Percentiles rank a stretch among this genome's conserved stretches.
Conservation (phyloP, 2,329 filamentous ascomycete genomes). For the Aspergillus sclerotialis region DNA sequence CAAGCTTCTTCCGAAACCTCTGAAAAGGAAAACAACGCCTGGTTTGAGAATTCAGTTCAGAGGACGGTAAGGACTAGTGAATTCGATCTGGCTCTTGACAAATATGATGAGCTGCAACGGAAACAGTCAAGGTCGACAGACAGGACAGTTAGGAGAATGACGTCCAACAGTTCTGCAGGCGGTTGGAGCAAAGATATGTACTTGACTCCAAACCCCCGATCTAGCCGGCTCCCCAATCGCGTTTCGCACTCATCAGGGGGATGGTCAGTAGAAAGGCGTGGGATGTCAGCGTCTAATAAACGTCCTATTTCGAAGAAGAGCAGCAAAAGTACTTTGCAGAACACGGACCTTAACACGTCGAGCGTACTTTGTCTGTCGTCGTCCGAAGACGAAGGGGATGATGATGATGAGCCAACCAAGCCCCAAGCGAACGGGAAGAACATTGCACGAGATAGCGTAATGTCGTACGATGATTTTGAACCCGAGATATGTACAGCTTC, state of each 20-base stretch:
- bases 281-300: constrained; percentile 12
- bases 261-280: constrained; percentile 11
- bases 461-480: constrained; percentile 33
- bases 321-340: constrained; percentile 30
- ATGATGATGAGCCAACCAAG: constrained; percentile 16
- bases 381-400: constrained; percentile 41
- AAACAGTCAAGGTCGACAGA: constrained; percentile 14
- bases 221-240: constrained; percentile 8
- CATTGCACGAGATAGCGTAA: constrained; percentile 31
- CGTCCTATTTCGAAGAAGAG: constrained; percentile 28
- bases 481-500: constrained; percentile 38
- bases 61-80: constrained; percentile 25
- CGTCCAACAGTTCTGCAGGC: constrained; percentile 17
- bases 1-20: constrained; percentile 10
- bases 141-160: constrained; percentile 8
- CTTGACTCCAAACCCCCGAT: constrained; percentile 15
- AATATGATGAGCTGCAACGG: constrained; percentile 17
- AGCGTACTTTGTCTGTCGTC: constrained; percentile 44
- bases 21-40: constrained; percentile 14
- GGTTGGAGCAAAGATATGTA: constrained; percentile 19
- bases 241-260: constrained; percentile 11
- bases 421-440: constrained; percentile 9
- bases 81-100: constrained; percentile 25
- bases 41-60: constrained; percentile 19
- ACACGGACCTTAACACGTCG: constrained; percentile 35